These are phyloP conservation scores for Saccharomyces paradoxus DNA, from an alignment of 805 yeast species.

Conservation along the genomic window DNA sequence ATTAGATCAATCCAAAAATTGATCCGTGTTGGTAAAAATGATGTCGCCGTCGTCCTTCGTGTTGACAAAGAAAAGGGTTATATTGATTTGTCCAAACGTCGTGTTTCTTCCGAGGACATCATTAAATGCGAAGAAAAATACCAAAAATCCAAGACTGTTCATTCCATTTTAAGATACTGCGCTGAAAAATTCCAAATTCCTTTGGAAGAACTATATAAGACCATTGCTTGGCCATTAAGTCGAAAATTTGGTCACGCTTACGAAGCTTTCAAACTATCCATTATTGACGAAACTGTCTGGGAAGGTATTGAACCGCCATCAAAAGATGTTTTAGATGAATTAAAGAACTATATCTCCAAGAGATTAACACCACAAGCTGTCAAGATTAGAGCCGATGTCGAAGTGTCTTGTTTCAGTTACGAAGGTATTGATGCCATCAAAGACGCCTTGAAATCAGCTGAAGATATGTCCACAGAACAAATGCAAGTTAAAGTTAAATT, in stretches of 20 bases:
- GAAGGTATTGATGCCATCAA: slow-evolving; percentile 98
- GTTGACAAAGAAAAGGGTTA: slow-evolving; percentile 98
- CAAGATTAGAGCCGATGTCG: slow-evolving; percentile 96
- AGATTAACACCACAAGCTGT: slow-evolving; percentile 97
- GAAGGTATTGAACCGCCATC: slow-evolving; percentile 70
- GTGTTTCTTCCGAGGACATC: slow-evolving; percentile 96
- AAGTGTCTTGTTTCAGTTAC: slow-evolving; percentile 92
- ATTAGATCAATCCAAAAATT: slow-evolving; percentile 94
- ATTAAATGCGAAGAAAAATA: slow-evolving; percentile 95
- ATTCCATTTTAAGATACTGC: slow-evolving; percentile 95
- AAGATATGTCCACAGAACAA: slow-evolving; percentile 69
- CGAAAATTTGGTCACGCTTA: slow-evolving; percentile 93
- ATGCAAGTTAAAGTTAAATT: slow-evolving; percentile 87
- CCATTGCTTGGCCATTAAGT: slow-evolving; percentile 96
- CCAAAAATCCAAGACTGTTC: slow-evolving; percentile 94
- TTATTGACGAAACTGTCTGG: slow-evolving; percentile 80
- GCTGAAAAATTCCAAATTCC: slow-evolving; percentile 92
- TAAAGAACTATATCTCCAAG: slow-evolving; percentile 78
- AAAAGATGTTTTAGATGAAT: slow-evolving; percentile 69
- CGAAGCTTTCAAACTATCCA: slow-evolving; percentile 93
- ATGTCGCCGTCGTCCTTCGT: slow-evolving; percentile 94
- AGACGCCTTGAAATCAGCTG: slow-evolving; percentile 80
- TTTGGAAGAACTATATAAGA: slow-evolving; percentile 75
- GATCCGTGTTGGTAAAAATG: slow-evolving; percentile 96
- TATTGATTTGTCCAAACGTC: slow-evolving; percentile 93